Evolutionary conservation across 345 rosid genomes (phyloP).

Genomic region (Hibiscus trionum): DNA sequence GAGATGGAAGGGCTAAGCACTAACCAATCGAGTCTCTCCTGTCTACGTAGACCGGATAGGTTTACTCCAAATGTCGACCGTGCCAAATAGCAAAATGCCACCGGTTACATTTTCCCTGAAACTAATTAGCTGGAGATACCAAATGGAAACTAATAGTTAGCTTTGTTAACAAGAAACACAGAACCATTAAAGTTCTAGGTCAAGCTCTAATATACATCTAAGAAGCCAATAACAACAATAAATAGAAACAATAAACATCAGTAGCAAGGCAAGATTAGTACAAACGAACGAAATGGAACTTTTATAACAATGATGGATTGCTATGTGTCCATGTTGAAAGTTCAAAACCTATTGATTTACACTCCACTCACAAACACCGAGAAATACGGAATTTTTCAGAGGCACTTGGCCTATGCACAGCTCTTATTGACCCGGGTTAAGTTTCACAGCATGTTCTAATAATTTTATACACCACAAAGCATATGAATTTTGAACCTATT

Average conservation of each 20-base stretch:
- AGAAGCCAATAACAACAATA: background rate
- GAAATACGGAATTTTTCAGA: slow-evolving; percentile 2
- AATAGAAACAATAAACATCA: background rate
- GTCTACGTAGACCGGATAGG: too few relatives aligned
- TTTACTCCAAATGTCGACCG: too few relatives aligned
- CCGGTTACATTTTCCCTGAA: too few relatives aligned
- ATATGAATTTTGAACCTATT: background rate
- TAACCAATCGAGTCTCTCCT: too few relatives aligned
- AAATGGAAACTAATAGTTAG: too few relatives aligned
- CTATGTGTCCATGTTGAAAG: slow-evolving; percentile 1
- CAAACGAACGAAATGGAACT: background rate
- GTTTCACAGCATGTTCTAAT: slow-evolving; percentile 6
- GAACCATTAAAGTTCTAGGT: too few relatives aligned
- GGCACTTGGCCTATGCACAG: slow-evolving; percentile 7
- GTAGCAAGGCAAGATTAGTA: background rate
- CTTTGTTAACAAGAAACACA: too few relatives aligned
- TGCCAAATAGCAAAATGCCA: too few relatives aligned
- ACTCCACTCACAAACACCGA: slow-evolving; percentile 29
- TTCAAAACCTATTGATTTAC: slow-evolving; percentile 39
- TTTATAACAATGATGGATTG: slow-evolving; percentile 1
- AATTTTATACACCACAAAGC: slow-evolving; percentile 16
- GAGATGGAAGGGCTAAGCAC: too few relatives aligned
- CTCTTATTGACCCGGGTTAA: slow-evolving; percentile 9
- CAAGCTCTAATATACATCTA: background rate
- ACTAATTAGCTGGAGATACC: too few relatives aligned